A percentile compares a stretch with the other conserved stretches of the same genome.
Conservation (phyloP, 2,329 filamentous ascomycete species). For the Dothistroma pini region DNA sequence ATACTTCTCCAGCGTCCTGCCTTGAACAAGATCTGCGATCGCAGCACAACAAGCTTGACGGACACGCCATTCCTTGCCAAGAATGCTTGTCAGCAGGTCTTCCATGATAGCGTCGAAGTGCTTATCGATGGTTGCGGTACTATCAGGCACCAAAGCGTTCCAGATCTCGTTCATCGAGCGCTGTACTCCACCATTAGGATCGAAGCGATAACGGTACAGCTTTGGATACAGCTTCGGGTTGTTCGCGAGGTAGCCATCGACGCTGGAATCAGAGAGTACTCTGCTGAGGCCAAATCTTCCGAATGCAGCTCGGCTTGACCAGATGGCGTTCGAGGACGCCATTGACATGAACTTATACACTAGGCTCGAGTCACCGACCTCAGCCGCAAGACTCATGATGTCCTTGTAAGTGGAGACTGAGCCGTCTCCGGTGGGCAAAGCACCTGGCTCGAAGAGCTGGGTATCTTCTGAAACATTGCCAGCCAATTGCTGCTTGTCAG, state of each 20-base stretch:
- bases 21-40: constrained; percentile 81
- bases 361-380: constrained; percentile 92
- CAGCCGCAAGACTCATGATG: constrained; percentile 90
- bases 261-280: constrained; percentile 79
- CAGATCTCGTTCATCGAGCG: constrained; percentile 97
- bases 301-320: constrained; percentile 95
- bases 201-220: constrained; percentile 89
- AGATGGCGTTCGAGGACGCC: constrained; percentile 91
- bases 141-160: constrained; percentile 91
- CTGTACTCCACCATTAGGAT: constrained; percentile 90
- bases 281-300: constrained; percentile 89
- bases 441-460: constrained; percentile 87
- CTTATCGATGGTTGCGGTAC: constrained; percentile 67
- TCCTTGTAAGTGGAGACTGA: constrained; percentile 96
- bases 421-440: constrained; percentile 83
- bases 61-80: constrained; percentile 90
- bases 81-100: constrained; percentile 78
- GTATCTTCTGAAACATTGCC: constrained; percentile 86
- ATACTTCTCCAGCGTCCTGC: constrained; percentile 64
- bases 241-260: constrained; percentile 63
- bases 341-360: constrained; percentile 99
- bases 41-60: constrained; percentile 90
- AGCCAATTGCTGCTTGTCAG: constrained; percentile 65
- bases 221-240: constrained; percentile 96
- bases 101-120: constrained; percentile 88